phyloP scores from a whole-genome alignment of 805 yeast genomes.

The Deakozyma indianensis region DNA sequence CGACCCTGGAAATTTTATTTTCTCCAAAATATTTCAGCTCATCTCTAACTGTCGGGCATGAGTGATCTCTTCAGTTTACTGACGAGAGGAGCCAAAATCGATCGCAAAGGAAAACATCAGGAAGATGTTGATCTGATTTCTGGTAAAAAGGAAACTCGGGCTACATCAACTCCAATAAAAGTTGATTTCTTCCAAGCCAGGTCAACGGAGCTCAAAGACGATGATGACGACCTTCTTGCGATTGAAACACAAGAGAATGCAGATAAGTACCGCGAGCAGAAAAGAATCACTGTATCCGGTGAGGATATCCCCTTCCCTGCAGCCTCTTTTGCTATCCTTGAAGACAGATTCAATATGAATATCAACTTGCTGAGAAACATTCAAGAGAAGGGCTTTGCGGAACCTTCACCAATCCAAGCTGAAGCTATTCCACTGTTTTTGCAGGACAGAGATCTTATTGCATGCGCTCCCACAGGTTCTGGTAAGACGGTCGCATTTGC shows the following conservation, averaged over 20 bases:
- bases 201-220: constrained; percentile 12
- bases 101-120: constrained; percentile 28
- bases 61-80: constrained; percentile 74
- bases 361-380: constrained; percentile 45
- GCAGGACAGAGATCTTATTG: constrained; percentile 60
- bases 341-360: constrained; percentile 52
- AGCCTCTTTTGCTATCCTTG: constrained; percentile 74
- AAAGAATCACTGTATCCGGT: constrained; percentile 64
- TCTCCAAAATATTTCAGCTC: background rate
- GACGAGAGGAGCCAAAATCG: constrained; percentile 72
- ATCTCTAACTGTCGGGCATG: too few species aligned
- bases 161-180: constrained; percentile 48
- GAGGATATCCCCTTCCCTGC: constrained; percentile 82
- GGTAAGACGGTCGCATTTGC: constrained; percentile 91
- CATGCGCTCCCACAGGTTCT: constrained; percentile 97
- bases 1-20: background rate
- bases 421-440: constrained; percentile 73
- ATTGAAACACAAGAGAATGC: constrained; percentile 50
- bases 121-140: constrained; percentile 8
- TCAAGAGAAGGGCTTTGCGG: constrained; percentile 53
- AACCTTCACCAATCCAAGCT: constrained; percentile 87
- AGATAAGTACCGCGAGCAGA: constrained; percentile 37
- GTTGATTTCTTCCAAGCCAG: constrained; percentile 57
- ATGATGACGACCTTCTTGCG: constrained; percentile 7
- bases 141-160: constrained; percentile 19